Evolutionary conservation across 495 filamentous ascomycete genomes (phyloP).

Genomic region (Penicillium crystallinum): DNA sequence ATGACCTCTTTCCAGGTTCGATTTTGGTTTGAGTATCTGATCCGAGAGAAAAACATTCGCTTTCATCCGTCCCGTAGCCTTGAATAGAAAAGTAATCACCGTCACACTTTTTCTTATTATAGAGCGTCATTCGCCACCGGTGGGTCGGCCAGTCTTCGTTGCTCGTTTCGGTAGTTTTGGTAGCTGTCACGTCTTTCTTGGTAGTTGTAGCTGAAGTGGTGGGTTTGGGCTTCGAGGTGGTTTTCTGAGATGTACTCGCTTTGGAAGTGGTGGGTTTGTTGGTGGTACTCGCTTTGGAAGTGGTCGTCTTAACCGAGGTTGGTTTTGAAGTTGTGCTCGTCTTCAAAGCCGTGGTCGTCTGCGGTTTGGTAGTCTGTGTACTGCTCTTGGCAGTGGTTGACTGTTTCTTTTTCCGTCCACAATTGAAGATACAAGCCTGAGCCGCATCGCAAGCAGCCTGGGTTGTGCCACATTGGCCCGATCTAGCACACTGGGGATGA

Average conservation of each 20-base stretch:
- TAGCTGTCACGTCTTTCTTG: neutral
- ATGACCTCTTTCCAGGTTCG: neutral
- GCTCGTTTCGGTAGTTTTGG: neutral
- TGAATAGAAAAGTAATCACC: conserved; percentile 5
- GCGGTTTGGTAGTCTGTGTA: neutral
- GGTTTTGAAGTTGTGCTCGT: neutral
- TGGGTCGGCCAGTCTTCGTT: too few species aligned
- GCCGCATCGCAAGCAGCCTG: neutral
- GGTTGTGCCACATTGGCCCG: conserved; percentile 6
- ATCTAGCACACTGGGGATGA: neutral
- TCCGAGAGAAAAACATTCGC: neutral
- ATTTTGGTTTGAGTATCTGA: neutral
- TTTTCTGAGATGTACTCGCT: neutral
- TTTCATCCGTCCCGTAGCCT: neutral
- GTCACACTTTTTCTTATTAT: neutral
- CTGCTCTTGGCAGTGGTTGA: neutral
- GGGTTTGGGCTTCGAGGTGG: neutral
- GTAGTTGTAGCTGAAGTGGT: neutral
- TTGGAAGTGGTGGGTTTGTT: neutral
- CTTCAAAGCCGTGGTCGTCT: neutral
- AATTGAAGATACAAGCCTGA: neutral
- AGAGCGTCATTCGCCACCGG: neutral
- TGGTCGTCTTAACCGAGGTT: too few species aligned
- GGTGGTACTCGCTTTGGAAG: too few species aligned
- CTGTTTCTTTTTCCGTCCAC: neutral